A percentile compares a stretch with the other conserved stretches of the same genome.
phyloP scores from a whole-genome alignment of 768 basidiomycete species.

The Grammothele lineata region DNA sequence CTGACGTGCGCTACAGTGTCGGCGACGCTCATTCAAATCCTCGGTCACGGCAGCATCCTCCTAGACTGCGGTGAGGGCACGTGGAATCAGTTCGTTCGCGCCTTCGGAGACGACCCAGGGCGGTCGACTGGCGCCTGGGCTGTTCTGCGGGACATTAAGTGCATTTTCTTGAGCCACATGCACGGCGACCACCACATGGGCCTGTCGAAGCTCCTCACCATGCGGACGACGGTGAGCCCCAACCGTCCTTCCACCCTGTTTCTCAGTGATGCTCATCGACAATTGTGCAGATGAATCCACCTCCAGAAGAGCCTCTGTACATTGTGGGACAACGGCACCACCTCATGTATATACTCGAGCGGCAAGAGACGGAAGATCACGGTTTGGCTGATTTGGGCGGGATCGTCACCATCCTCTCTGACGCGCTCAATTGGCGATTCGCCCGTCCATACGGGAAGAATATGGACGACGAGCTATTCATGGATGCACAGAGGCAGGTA shows the following conservation, averaged over 20 bases:
- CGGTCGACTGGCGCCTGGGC: conserved; percentile 43
- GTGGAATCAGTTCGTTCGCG: conserved; percentile 80
- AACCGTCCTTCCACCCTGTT: conserved; percentile 1
- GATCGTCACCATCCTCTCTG: conserved; percentile 48
- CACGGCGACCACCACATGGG: conserved; percentile 95
- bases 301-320: conserved; percentile 60
- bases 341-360: conserved; percentile 68
- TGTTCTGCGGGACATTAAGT: conserved; percentile 64
- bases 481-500: conserved; percentile 7
- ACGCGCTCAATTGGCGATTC: conserved; percentile 47
- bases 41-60: conserved; percentile 67
- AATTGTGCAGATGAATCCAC: conserved; percentile 53
- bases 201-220: conserved; percentile 64
- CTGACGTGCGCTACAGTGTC: conserved; percentile 48
- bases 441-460: conserved; percentile 29
- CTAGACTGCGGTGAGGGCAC: conserved; percentile 92
- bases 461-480: conserved; percentile 17
- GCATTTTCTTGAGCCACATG: conserved; percentile 85
- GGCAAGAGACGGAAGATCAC: conserved; percentile 64
- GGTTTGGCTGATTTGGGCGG: conserved; percentile 53
- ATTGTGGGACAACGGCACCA: conserved; percentile 57
- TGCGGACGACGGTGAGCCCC: conserved; percentile 57
- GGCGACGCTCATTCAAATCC: conserved; percentile 72
- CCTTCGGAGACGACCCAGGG: conserved; percentile 54
- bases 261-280: background rate